Base-by-base conservation (phyloP, 1,139 yeast genomes). In the Torulaspora pretoriensis region DNA sequence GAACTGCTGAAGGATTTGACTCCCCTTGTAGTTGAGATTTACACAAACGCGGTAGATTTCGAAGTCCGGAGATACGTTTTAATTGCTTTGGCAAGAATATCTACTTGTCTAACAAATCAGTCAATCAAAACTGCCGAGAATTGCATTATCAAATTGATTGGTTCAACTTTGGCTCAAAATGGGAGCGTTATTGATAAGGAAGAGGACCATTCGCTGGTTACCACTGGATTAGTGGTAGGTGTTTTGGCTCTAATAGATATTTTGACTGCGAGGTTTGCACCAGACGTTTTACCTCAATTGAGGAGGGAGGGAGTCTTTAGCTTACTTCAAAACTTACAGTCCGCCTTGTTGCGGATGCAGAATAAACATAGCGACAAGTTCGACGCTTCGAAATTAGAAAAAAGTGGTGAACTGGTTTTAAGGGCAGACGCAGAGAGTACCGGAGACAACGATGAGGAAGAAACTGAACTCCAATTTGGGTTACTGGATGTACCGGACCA, bases 301-400 rank as follows among this genome's bases (percentile, higher is more conserved):
- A 84, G 77, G 54, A 74, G 86, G 47, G 94, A 88, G 55, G 96
- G 96, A 0, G 67, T 84, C 8, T 69, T 74, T 13, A 90, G 85
- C 56, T 35, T 56, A 13, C 40, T 57, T 2, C 43, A 48, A 22
- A 35, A 43, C 12, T 38, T 51, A 24, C 27, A 38, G 8, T 35
- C 35, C 48, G 50, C 46, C 10, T 41, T 44, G n/a, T 32, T 32
- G n/a, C 49, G 47, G 19, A 49, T 49, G 22, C 53, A 51, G n/a
- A 50, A 49, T 5, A 54, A 50, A 9, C 53, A 50, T 3, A 54
- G 19, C 9, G 32, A 29, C n/a, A 29, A 13, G 8, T 8, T 29
- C 2, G 19, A 29, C 4, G 32, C 10, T n/a, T 13, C n/a, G 17
- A 29, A 28, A 22, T 14, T 12, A 8, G 53, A 47, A 9, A 60